Evolutionary conservation across 78 protist genomes (phyloP).

Genomic region (Diacronema lutheri): DNA sequence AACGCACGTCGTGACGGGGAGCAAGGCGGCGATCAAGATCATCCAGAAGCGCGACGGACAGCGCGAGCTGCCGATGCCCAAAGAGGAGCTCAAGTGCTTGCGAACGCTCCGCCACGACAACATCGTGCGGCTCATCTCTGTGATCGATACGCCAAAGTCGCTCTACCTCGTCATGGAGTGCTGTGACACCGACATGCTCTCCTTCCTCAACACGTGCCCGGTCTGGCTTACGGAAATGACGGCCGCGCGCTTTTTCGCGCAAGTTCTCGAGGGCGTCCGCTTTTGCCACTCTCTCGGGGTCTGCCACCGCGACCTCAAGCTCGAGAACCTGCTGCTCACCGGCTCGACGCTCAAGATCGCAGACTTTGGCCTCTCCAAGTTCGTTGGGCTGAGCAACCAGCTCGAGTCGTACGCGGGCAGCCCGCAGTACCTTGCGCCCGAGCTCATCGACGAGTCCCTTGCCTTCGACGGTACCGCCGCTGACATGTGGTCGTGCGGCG

Average conservation of each 20-base stretch:
- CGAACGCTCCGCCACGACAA: background rate
- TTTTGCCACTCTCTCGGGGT: background rate
- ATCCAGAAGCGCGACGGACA: background rate
- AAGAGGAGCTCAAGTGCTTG: background rate
- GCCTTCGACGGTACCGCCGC: background rate
- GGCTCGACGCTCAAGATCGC: background rate
- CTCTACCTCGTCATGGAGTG: constrained; percentile 66
- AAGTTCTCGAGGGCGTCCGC: background rate
- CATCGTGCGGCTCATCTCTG: constrained; percentile 2
- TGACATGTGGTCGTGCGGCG: background rate
- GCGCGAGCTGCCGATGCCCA: background rate
- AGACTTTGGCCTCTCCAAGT: background rate
- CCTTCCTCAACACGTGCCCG: constrained; percentile 10
- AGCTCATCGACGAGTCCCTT: background rate
- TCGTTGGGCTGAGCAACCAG: no score
- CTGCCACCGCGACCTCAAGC: background rate
- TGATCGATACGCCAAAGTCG: background rate
- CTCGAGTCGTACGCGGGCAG: background rate
- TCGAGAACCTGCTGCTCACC: constrained; percentile 14
- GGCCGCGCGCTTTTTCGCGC: background rate
- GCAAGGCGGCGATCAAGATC: constrained; percentile 13
- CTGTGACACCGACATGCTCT: constrained; percentile 64
- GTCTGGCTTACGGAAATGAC: background rate
- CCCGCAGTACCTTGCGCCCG: background rate
- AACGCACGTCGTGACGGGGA: constrained; percentile 67